Base-by-base conservation (phyloP, 2,329 filamentous ascomycete species). In the Xylaria sp. region DNA sequence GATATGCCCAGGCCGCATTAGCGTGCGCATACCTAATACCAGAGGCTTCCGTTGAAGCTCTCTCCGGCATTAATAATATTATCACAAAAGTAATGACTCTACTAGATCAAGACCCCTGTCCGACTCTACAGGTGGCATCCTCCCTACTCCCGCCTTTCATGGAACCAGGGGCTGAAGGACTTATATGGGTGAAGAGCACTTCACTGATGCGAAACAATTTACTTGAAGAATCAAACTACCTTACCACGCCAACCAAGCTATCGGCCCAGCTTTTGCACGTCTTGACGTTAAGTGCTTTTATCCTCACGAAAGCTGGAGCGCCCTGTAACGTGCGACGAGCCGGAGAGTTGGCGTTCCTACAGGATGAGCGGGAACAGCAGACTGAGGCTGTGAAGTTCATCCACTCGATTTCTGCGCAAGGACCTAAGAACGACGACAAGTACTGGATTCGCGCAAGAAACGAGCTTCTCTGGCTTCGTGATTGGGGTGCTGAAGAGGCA, bases 381-480 rank as follows among this genome's bases (percentile, higher is more conserved):
- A 72, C 76, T 0, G 79, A 88, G 52, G 78, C 86, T 3, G 72
- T 78, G 16, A 85, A 81, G 63, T 76, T 88, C n/a, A 76, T 91
- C 55, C 80, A 82, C 61, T 74, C 76, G 2, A 68, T 87, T 19
- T 71, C 76, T 54, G 75, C 73, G 52, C 79, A 78, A 57, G 77
- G 78, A 10, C 76, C 81, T 1, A 84, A 81, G 61, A 80, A 79
- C 42, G 85, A 90, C 56, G 86, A 90, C 60, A 79, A 79, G 39
- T 84, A 83, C 62, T 90, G 87, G 87, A 75, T 79, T 30, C 78
- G 76, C 56, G 80, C 83, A 10, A 80, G 89, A 59, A 81, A 81
- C 48, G 85, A 87, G 66, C 73, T 92, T 7, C 70, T 91, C 3
- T 93, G 90, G 90, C 77, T 93, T 35, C 84, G 86, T 69, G 81